Base-by-base conservation (phyloP, 495 filamentous ascomycete species). In the Cenococcum geophilum region DNA sequence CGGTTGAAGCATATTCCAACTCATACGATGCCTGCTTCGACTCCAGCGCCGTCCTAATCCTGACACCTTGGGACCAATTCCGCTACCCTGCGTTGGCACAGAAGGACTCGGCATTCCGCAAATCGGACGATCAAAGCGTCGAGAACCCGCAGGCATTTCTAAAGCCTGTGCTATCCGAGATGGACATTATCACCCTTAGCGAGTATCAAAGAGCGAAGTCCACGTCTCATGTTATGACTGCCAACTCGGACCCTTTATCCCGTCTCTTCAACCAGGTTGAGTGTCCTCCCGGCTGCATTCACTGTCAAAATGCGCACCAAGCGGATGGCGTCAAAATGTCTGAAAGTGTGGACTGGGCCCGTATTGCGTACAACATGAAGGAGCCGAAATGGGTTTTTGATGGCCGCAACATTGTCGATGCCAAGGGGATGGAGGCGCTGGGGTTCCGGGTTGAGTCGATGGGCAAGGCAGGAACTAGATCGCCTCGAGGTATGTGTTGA, bases 401-500 rank as follows among this genome's bases (percentile, higher is more conserved):
- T 51, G 48, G 48, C 4, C 48, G 48, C 3, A 51, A 51, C 22
- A 51, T 51, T 27, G 48, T 51, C 16, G 48, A 51, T 27, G 14
- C 23, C 3, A 51, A 51, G 48, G 20, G 21, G 48, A 51, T 51
- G 48, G 48, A 22, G 23, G 10, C 4, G 20, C 48, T 51, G 2
- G 48, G 48, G 48, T 51, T 51, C 48, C 48, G 48, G 11, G 48
- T 51, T 12, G 48, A 51, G 21, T 51, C 48, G 14, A 51, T 51
- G 48, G 48, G 48, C 14, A 51, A 51, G 12, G 48, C 48, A 23
- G 21, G 48, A 23, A 51, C 48, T 12, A 21, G 48, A 5, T 51
- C 18, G 14, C 48, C 20, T 27, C 21, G 22, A 51, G 11, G 48
- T 51, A 51, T 12, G 48, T 51, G 27, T 3, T 32, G 2, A 3